Evolutionary conservation across 108 stramenopile genomes (phyloP).

Genomic region (Fragilariopsis cylindrus): DNA sequence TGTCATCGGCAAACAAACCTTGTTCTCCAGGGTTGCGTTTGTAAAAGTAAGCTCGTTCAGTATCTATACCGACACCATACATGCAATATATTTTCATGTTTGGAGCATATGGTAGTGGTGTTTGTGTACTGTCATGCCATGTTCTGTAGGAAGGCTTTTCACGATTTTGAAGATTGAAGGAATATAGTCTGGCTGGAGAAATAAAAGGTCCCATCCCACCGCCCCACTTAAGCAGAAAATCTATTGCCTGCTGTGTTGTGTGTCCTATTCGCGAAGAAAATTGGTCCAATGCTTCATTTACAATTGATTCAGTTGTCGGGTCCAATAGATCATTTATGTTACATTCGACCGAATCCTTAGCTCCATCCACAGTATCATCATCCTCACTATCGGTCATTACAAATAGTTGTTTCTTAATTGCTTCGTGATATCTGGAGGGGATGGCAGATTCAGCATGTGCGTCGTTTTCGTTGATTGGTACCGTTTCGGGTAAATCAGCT

Average conservation of each 20-base stretch:
- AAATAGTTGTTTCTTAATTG: slow-evolving; percentile 13
- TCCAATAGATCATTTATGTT: slow-evolving; percentile 9
- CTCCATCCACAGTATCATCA: not conserved
- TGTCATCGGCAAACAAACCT: slow-evolving; percentile 5
- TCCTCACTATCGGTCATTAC: slow-evolving; percentile 11
- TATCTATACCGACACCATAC: slow-evolving; percentile 80
- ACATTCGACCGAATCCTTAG: not conserved
- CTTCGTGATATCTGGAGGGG: slow-evolving; percentile 2
- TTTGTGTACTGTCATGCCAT: slow-evolving; percentile 76
- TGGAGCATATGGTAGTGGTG: slow-evolving; percentile 82
- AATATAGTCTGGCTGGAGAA: slow-evolving; percentile 38
- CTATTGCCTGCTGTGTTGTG: slow-evolving; percentile 27
- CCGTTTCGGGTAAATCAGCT: slow-evolving; percentile 39
- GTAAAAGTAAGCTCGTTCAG: slow-evolving; percentile 84
- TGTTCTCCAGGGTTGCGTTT: slow-evolving; percentile 51
- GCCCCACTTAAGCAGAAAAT: slow-evolving; percentile 61
- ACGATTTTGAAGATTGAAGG: slow-evolving; percentile 33
- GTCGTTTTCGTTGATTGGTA: slow-evolving; percentile 7
- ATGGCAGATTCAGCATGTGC: not conserved
- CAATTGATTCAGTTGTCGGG: not conserved
- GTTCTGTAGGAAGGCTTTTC: slow-evolving; percentile 37
- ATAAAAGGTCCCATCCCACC: slow-evolving; percentile 52
- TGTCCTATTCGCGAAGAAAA: slow-evolving; percentile 25
- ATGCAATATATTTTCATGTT: slow-evolving; percentile 85
- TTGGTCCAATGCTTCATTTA: slow-evolving; percentile 10